Evolutionary conservation across 176 grass and related monocot genomes (phyloP).

Genomic region (Eremochloa ophiuroides): DNA sequence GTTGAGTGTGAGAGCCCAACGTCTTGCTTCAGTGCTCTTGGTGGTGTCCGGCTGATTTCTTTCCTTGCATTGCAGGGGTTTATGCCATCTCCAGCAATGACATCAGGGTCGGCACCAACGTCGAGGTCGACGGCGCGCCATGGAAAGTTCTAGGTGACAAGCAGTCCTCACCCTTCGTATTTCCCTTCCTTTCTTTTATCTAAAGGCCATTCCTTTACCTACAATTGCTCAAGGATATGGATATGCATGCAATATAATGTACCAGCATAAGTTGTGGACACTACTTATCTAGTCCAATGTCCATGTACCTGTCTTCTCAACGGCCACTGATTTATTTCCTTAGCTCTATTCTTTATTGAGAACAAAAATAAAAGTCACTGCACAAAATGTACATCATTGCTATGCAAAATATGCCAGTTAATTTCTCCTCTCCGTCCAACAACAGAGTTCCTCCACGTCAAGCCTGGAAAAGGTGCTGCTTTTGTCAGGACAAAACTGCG

Average conservation of each 20-base stretch:
- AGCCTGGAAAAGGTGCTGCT: constrained; percentile 97
- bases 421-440: constrained; percentile 7
- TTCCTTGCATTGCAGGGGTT: constrained; percentile 52
- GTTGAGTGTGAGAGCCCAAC: neutral
- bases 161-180: neutral
- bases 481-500: constrained; percentile 94
- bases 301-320: neutral
- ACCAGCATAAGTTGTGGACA: neutral
- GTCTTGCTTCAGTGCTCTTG: neutral
- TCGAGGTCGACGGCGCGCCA: constrained; percentile 84
- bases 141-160: constrained; percentile 76
- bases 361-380: neutral
- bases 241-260: neutral
- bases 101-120: constrained; percentile 76
- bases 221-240: neutral
- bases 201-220: neutral
- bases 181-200: neutral
- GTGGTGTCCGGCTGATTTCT: neutral
- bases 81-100: constrained; percentile 90
- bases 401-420: neutral
- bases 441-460: constrained; percentile 95
- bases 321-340: neutral
- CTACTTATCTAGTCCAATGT: neutral
- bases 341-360: neutral
- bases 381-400: neutral